A percentile compares a stretch with the other conserved stretches of the same genome.
Evolutionary conservation across 1,284 basidiomycete species (phyloP).

Genomic region (Cutaneotrichosporon cavernicola): DNA sequence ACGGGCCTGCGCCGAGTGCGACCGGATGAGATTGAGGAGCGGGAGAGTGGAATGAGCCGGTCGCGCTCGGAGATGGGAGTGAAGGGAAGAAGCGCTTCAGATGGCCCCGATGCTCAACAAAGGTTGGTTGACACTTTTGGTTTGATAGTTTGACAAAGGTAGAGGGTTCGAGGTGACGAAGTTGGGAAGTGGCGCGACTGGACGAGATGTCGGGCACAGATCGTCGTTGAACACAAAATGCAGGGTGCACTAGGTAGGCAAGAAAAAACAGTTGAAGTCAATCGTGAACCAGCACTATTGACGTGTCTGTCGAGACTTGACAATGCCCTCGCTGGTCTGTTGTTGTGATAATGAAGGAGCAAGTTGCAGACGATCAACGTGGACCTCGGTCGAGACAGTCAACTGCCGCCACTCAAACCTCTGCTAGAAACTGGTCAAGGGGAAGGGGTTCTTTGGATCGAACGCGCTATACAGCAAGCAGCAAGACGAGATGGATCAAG

Average conservation of each 20-base stretch:
- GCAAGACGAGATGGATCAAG: not conserved
- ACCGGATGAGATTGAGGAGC: not conserved
- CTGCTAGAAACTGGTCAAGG: not conserved
- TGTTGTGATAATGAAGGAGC: not conserved
- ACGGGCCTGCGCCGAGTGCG: not conserved
- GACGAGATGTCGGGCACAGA: not conserved
- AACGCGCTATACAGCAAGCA: not conserved
- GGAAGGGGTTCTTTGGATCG: not conserved
- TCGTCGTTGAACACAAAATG: not conserved
- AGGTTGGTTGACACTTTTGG: not conserved
- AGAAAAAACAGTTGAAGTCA: not conserved
- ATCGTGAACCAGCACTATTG: slow-evolving; percentile 2
- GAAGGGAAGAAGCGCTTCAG: not conserved
- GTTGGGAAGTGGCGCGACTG: not conserved
- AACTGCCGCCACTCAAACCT: not conserved
- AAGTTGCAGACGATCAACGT: not conserved
- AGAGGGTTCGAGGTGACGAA: not conserved
- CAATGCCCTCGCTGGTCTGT: not conserved
- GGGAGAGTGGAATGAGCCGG: not conserved
- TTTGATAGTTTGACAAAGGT: not conserved
- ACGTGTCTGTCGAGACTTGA: not conserved
- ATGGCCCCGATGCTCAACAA: not conserved
- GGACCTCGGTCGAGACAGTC: not conserved
- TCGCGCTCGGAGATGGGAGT: not conserved
- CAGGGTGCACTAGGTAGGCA: not conserved